Base-by-base conservation (phyloP, 2,329 filamentous ascomycete species). In the Fusarium anguioides region DNA sequence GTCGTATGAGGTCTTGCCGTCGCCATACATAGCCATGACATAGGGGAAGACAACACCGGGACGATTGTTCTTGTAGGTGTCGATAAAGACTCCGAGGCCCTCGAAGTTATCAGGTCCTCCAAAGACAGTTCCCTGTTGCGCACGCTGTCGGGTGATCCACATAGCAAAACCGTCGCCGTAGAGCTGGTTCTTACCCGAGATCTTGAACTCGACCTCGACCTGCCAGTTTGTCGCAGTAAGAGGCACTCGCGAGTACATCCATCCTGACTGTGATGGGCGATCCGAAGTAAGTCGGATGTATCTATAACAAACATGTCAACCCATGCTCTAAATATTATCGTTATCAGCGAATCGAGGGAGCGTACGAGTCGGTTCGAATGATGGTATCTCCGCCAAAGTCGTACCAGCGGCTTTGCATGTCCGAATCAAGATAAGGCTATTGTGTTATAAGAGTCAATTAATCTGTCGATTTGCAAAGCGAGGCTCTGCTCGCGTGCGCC, bases 31-130 rank as follows among this genome's bases (percentile, higher is more conserved):
- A 66, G 94, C 95, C 94, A 98, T 97, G 74, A 99, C 91, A 76
- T 97, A 97, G 48, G 96, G 96, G 81, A 99, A 99, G 44, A 97
- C 92, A 39, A 93, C 91, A 40, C 96, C 96, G 1, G 96, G 95
- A 15, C 96, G 89, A 83, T 97, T 97, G 84, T 99, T 99, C 89
- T 99, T 99, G 86, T 99, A 99, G 41, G 96, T 99, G 78, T 99
- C 96, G 81, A 99, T 88, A 83, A 97, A 98, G 79, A 99, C 86
- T 53, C 94, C 96, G 44, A 99, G 86, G 6, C 96, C 96, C 78
- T 99, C 95, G 73, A 98, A 99, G 68, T 88, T 88, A 81, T 99
- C 95, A 27, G 86, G 84, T 70, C 90, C 90, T 48, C 96, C 96
- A 79, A 99, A 99, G 35, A 99, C 95, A 12, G 89, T 86, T 17